phyloP scores from a whole-genome alignment of 345 rosid species.

The Angophora floribunda region DNA sequence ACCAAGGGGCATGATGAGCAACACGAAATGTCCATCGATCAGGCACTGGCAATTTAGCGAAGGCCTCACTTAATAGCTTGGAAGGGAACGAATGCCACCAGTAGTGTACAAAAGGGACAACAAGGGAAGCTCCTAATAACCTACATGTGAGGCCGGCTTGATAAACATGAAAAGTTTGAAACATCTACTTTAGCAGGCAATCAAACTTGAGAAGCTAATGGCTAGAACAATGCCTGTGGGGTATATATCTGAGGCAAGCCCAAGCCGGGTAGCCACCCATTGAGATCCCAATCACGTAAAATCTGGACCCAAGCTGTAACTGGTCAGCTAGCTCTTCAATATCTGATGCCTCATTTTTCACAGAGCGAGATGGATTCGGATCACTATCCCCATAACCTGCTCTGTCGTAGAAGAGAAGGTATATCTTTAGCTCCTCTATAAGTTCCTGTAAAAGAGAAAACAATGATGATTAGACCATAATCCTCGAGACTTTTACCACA shows the following conservation, averaged over 20 bases:
- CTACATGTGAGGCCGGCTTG: slow-evolving; percentile 10
- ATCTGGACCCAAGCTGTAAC: slow-evolving; percentile 60
- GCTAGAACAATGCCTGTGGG: slow-evolving; percentile 43
- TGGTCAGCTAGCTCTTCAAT: slow-evolving; percentile 79
- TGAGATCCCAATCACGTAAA: slow-evolving; percentile 71
- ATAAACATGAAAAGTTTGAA: neutral
- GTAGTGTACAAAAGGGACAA: slow-evolving; percentile 70
- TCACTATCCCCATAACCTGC: slow-evolving; percentile 97
- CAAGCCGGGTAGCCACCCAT: slow-evolving; percentile 70
- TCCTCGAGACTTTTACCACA: neutral
- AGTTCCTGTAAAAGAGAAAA: slow-evolving; percentile 39
- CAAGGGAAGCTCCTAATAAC: slow-evolving; percentile 57
- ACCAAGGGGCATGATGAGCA: slow-evolving; percentile 65
- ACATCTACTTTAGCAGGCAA: neutral
- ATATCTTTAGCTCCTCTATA: slow-evolving; percentile 50
- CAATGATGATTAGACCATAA: neutral
- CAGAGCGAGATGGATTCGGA: slow-evolving; percentile 64
- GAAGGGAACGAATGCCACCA: slow-evolving; percentile 83
- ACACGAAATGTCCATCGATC: slow-evolving; percentile 58
- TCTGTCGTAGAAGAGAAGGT: slow-evolving; percentile 63
- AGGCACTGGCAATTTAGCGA: slow-evolving; percentile 16
- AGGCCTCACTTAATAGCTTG: slow-evolving; percentile 17
- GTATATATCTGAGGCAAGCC: slow-evolving; percentile 74
- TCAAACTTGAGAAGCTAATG: neutral
- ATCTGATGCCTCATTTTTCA: slow-evolving; percentile 74